Base-by-base conservation (phyloP, 2,329 filamentous ascomycete species). In the Aureobasidium sp. region DNA sequence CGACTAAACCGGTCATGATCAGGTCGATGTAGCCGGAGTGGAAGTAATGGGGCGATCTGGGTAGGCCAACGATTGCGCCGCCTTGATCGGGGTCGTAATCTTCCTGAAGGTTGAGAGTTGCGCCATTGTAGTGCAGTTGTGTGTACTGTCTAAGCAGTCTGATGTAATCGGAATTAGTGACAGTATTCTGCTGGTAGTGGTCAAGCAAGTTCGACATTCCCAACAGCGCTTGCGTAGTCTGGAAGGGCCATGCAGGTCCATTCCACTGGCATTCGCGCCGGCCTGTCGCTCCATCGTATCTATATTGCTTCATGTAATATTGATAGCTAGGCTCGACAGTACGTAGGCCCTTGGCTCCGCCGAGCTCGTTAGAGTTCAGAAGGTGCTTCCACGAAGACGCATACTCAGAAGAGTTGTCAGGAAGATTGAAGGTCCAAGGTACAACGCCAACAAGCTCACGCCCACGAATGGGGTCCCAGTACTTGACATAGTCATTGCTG, bases 221-320 rank as follows among this genome's bases (percentile, higher is more conserved):
- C 0, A 72, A 69, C 0, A 78, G 69, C 0, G 72, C 71, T 48
- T 78, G 76, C 0, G 76, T 78, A 0, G 71, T 75, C 62, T 78
- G 76, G 62, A 74, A 78, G 0, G 76, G 75, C 76, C 76, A 78
- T 0, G 74, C 70, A 0, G 76, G 75, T 0, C 76, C 76, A 44
- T 78, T 78, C 76, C 76, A 78, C 52, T 78, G 76, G 57, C 76
- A 78, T 56, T 78, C 76, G 2, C 68, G 70, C 8, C 71, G 64
- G 1, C 65, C 67, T 11, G 47, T 33, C 19, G 47, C 29, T 33
- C 70, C 70, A 45, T 74, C 70, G 61, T 78, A 78, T 8, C 74
- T 69, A 64, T 76, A 76, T 64, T 76, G 75, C 0, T 69, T 70
- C 76, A 78, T 78, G 67, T 76, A 78, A 63, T 77, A 77, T 63